Evolutionary conservation across 169 alveolate genomes (phyloP).

Genomic region (Pseudocohnilembus persalinus): DNA sequence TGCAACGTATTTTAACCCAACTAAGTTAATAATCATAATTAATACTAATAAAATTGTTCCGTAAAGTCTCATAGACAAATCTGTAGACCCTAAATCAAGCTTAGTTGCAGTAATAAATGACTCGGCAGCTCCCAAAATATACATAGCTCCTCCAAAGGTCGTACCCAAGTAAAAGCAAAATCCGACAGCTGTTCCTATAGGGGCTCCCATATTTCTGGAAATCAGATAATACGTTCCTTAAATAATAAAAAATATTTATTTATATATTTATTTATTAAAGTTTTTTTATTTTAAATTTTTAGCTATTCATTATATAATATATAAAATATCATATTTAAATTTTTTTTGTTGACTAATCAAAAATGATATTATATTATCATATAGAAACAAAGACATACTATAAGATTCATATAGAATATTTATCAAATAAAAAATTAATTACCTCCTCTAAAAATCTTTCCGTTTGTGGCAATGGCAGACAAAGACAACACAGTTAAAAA

Average conservation of each 20-base stretch:
- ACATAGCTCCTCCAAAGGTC: conserved; percentile 71
- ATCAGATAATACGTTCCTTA: conserved; percentile 56
- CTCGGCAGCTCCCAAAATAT: conserved; percentile 77
- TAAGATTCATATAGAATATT: no score
- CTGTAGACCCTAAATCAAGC: conserved; percentile 19
- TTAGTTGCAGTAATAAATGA: conserved; percentile 58
- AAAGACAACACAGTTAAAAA: conserved; percentile 65
- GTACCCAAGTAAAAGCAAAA: conserved; percentile 68
- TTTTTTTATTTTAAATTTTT: no score
- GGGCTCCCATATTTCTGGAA: conserved; percentile 81
- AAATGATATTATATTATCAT: no score
- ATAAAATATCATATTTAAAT: no score
- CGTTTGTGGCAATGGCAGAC: conserved; percentile 81
- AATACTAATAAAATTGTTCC: conserved; percentile 53
- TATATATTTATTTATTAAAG: background rate
- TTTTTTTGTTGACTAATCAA: no score
- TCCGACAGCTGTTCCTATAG: conserved; percentile 78
- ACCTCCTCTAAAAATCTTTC: conserved; percentile 78
- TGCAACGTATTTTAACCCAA: conserved; percentile 57
- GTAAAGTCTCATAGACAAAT: conserved; percentile 51
- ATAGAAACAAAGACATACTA: no score
- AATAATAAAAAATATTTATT: no score
- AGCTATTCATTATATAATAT: no score
- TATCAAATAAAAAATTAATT: no score
- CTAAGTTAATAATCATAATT: conserved; percentile 40